Evolutionary conservation across 2,329 filamentous ascomycete species (phyloP), one percentile per base, ranked within the genome.

Genomic region (Penicillium olsonii): DNA sequence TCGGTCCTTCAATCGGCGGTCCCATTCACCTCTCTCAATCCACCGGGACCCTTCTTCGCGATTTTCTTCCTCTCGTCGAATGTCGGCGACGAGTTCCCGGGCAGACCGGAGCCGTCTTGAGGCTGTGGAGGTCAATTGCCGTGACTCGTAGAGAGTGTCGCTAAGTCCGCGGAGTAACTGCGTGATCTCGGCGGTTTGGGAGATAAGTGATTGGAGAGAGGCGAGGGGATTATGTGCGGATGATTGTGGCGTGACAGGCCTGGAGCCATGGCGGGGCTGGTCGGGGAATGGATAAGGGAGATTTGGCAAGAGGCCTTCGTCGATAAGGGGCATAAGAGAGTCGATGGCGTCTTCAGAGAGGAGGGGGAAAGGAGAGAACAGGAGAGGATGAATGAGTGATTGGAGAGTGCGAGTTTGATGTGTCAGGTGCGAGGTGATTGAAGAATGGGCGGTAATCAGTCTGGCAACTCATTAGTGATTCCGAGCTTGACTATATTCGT

Each of bases 71-170:
- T 97, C 94, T 50, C 84, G 83, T 56, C 86, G 83, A 76, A 96
- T 86, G 62, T 96, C 92, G 2, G 85, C 83, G 1, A 97, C 87
- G 53, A 95, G 83, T 67, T 95, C 92, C 61, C 87, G 88, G 6
- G 90, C 91, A 29, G 84, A 88, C 59, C 87, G 87, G 43, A 99
- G 75, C 37, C 90, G 83, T 47, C 94, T 80, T 2, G 87, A 85
- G 2, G 92, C 94, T 9, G 87, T 87, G 3, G 85, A 87, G 0
- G 90, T 94, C 1, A 89, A 88, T 71, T 97, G 92, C 11, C 90
- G 85, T 26, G 88, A 91, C 87, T 97, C 96, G 71, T 97, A 92
- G 27, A 99, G 78, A 3, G 90, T 92, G 68, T 99, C 94, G 6
- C 89, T 90, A 4, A 99, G 78, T 58, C 90, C 87, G 60, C 90